Evolutionary conservation across 2,329 filamentous ascomycete genomes (phyloP), one percentile per base, ranked within the genome.

Genomic region (Phyllachora maydis): DNA sequence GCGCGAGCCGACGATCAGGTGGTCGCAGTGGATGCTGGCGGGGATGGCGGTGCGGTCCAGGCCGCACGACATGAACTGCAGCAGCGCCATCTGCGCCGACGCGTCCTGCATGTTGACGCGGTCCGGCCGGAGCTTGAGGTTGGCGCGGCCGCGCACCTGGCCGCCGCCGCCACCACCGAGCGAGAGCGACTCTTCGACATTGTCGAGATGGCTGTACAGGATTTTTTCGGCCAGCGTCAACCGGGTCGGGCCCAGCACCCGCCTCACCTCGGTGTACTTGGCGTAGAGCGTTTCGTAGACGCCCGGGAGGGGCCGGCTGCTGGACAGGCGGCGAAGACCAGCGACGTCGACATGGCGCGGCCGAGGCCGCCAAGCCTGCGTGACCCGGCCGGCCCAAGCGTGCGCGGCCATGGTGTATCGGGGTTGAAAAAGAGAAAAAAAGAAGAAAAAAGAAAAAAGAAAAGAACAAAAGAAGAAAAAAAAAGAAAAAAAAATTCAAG

Each of bases 21-120:
- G 88, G 54, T 98, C 88, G 52, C 88, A 98, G 56, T 98, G 88
- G 37, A 95, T 93, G 47, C 83, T 93, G 23, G 88, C 85, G 8
- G 88, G 88, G 23, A 98, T 85, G 7, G 83, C 83, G 3, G 88
- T 92, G 29, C 69, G 69, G 14, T 75, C 76, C 25, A 98, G 62
- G 26, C 81, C 78, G 49, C 88, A 98, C 14, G 78, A 79, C 85
- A 98, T 98, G 61, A 98, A 98, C 52, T 98, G 88, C 37, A 98
- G 56, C 33, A 98, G 57, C 2, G 88, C 88, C 88, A 98, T 98
- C 55, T 98, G 88, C 5, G 88, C 88, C 15, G 81, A 92, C 9
- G 88, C 88, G 56, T 98, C 88, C 52, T 98, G 88, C 88, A 98
- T 98, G 33, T 90, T 90, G 36, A 95, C 88, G 25, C 88, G 69